Evolutionary conservation across 78 protist species (phyloP).

Genomic region (Cyanophora paradoxa): DNA sequence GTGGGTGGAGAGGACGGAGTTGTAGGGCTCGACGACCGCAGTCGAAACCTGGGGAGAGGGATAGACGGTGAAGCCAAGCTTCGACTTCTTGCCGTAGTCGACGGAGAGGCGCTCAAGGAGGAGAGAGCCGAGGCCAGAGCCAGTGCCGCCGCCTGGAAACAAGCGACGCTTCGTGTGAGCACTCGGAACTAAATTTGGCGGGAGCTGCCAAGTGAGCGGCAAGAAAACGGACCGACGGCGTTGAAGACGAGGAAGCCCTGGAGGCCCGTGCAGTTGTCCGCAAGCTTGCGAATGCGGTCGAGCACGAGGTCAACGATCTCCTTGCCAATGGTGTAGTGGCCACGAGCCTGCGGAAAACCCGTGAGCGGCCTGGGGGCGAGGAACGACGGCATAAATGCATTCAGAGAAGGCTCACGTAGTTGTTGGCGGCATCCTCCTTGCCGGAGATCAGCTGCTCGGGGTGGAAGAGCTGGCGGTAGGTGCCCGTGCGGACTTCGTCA

Average conservation of each 20-base stretch:
- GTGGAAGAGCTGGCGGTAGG: slow-evolving; percentile 79
- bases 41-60: slow-evolving; percentile 85
- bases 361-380: too few species aligned
- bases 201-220: too few species aligned
- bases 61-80: slow-evolving; percentile 66
- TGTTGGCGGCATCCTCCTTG: slow-evolving; percentile 88
- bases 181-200: too few species aligned
- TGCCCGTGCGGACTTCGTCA: slow-evolving; percentile 87
- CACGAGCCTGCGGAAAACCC: too few species aligned
- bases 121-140: slow-evolving; percentile 88
- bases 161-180: too few species aligned
- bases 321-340: slow-evolving; percentile 88
- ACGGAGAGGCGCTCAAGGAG: slow-evolving; percentile 85
- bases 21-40: slow-evolving; percentile 93
- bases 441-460: slow-evolving; percentile 83
- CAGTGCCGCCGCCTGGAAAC: slow-evolving; percentile 97
- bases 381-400: too few species aligned
- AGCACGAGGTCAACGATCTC: slow-evolving; percentile 47
- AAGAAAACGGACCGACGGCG: neutral
- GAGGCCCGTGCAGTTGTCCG: slow-evolving; percentile 63
- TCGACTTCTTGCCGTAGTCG: slow-evolving; percentile 88
- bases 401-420: too few species aligned
- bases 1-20: slow-evolving; percentile 89
- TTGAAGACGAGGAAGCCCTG: slow-evolving; percentile 45
- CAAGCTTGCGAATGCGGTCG: slow-evolving; percentile 66